These are phyloP conservation scores for Turritis glabra DNA, from an alignment of 345 rosid species.

Conservation along the genomic window DNA sequence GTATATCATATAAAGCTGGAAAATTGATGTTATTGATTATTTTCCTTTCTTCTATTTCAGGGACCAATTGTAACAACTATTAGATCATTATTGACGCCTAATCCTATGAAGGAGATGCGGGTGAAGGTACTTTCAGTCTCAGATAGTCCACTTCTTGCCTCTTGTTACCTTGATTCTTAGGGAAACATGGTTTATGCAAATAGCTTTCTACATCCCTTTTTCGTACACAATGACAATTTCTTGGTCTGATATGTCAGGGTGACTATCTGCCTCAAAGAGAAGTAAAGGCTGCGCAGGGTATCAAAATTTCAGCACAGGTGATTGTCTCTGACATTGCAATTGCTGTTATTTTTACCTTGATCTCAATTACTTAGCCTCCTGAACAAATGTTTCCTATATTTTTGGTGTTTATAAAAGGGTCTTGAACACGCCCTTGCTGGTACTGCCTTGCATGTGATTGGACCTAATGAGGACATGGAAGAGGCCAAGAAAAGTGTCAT, in stretches of 20 bases:
- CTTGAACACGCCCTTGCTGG: slow-evolving; percentile 1
- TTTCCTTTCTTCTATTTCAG: slow-evolving; percentile 42
- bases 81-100: slow-evolving; percentile 91
- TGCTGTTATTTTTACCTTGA: not conserved
- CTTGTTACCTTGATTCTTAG: not conserved
- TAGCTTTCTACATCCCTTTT: not conserved
- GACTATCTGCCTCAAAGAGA: not conserved
- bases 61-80: slow-evolving; percentile 86
- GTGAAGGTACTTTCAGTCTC: slow-evolving; percentile 58
- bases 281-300: not conserved
- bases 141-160: not conserved
- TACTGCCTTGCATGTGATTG: slow-evolving; percentile 1
- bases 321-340: not conserved
- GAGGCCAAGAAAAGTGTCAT: slow-evolving; percentile 59
- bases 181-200: not conserved
- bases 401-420: not conserved
- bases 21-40: not conserved
- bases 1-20: slow-evolving; percentile 7
- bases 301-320: not conserved
- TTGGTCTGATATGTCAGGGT: not conserved
- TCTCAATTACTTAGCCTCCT: not conserved
- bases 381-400: not conserved
- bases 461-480: slow-evolving; percentile 68
- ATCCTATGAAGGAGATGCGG: slow-evolving; percentile 96
- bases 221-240: not conserved